These are phyloP conservation scores for Aspergillus bridgeri DNA, from an alignment of 495 filamentous ascomycete species.

Conservation along the genomic window DNA sequence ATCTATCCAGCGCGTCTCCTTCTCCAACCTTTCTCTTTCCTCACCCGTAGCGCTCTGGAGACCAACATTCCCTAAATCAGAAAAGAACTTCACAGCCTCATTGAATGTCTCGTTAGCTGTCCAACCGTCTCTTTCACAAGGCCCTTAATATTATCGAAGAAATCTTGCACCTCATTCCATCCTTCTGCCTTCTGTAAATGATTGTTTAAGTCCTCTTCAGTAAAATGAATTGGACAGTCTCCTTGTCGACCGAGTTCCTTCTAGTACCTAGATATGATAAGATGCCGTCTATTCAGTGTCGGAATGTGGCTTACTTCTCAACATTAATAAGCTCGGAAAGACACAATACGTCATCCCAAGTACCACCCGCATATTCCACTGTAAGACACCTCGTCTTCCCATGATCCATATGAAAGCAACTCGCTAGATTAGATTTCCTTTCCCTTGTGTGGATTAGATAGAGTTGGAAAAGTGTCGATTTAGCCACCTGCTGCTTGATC, in stretches of 20 bases:
- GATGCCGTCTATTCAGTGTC: neutral
- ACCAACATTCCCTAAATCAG: slow-evolving; percentile 17
- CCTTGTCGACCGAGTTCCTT: slow-evolving; percentile 19
- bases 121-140: slow-evolving; percentile 39
- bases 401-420: slow-evolving; percentile 24
- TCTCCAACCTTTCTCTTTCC: slow-evolving; percentile 18
- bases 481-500: slow-evolving; percentile 26
- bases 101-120: slow-evolving; percentile 29
- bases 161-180: slow-evolving; percentile 36
- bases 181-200: slow-evolving; percentile 29
- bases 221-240: slow-evolving; percentile 32
- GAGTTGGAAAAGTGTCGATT: slow-evolving; percentile 26
- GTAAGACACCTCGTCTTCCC: slow-evolving; percentile 28
- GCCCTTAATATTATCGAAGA: slow-evolving; percentile 29
- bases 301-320: slow-evolving; percentile 16
- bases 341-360: slow-evolving; percentile 35
- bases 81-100: slow-evolving; percentile 23
- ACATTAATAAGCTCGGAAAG: slow-evolving; percentile 29
- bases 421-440: slow-evolving; percentile 17
- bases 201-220: slow-evolving; percentile 24
- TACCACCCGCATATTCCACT: slow-evolving; percentile 26
- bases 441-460: slow-evolving; percentile 23
- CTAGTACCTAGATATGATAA: slow-evolving; percentile 23
- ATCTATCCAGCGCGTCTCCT: slow-evolving; percentile 18
- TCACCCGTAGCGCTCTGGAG: slow-evolving; percentile 17